phyloP scores from a whole-genome alignment of 2,329 filamentous ascomycete genomes.

The Fusarium sp. region DNA sequence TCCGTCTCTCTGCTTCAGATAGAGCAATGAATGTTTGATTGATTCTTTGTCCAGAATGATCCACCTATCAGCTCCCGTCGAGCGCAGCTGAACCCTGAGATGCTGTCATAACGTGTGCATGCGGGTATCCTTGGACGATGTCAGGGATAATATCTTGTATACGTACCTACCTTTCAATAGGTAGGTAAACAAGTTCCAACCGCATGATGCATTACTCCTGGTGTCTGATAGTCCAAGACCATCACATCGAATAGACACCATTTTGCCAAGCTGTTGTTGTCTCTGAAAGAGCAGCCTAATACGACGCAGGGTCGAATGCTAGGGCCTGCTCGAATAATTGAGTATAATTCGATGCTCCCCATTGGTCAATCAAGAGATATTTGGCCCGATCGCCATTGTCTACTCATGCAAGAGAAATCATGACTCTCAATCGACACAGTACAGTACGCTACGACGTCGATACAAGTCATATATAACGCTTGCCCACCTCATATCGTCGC shows the following conservation, averaged over 20 bases:
- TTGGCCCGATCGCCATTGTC: neutral
- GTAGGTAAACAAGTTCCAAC: constrained; percentile 11
- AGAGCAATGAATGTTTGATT: neutral
- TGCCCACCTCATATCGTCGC: constrained; percentile 17
- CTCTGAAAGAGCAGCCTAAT: neutral
- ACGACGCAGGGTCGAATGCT: neutral
- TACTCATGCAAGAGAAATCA: constrained; percentile 43
- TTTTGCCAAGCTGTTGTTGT: neutral
- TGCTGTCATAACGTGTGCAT: constrained; percentile 32
- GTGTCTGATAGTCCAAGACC: neutral
- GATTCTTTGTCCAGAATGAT: constrained; percentile 3
- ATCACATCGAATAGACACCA: neutral
- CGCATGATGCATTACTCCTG: neutral
- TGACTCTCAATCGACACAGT: constrained; percentile 13
- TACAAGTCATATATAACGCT: constrained; percentile 16
- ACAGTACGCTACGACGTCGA: neutral
- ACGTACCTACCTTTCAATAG: constrained; percentile 5
- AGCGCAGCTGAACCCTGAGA: constrained; percentile 13
- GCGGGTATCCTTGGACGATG: constrained; percentile 28
- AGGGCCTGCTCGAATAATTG: neutral
- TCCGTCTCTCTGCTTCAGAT: constrained; percentile 2
- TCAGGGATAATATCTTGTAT: neutral
- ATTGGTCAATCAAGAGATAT: neutral
- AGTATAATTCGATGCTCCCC: neutral
- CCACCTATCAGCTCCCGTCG: constrained; percentile 29